A percentile compares a stretch with the other conserved stretches of the same genome.
Conservation (phyloP, 2,329 filamentous ascomycete species). For the Sporothrix protearum region DNA sequence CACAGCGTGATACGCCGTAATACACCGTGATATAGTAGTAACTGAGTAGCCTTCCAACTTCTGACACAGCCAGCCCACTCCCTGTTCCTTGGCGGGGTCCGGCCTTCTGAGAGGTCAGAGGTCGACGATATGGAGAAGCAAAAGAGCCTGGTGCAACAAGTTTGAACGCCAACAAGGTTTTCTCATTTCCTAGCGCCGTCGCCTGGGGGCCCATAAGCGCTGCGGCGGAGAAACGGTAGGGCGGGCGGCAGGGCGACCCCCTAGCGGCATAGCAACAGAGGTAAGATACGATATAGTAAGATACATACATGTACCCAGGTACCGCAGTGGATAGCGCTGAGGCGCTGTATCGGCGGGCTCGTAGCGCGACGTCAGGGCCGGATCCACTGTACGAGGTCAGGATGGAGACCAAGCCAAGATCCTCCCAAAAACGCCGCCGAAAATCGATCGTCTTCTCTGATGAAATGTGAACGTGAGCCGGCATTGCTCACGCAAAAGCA, state of each 20-base stretch:
- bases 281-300: not conserved
- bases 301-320: no score
- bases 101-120: not conserved
- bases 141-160: not conserved
- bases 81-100: slow-evolving; percentile 1
- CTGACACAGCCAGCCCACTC: not conserved
- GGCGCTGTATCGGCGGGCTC: no score
- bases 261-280: slow-evolving; percentile 24
- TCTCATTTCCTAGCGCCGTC: not conserved
- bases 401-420: not conserved
- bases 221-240: slow-evolving; percentile 18
- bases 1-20: not conserved
- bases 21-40: no score
- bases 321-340: no score
- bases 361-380: not conserved
- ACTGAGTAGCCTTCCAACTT: not conserved
- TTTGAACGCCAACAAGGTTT: not conserved
- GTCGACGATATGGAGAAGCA: not conserved
- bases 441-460: not conserved
- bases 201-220: slow-evolving; percentile 17
- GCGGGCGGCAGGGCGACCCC: slow-evolving; percentile 23
- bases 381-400: not conserved
- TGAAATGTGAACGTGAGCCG: not conserved
- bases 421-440: not conserved
- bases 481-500: not conserved